A percentile compares a stretch with the other conserved stretches of the same genome.
Conservation (phyloP, 2,329 filamentous ascomycete genomes). For the Stagonosporopsis tanaceti region DNA sequence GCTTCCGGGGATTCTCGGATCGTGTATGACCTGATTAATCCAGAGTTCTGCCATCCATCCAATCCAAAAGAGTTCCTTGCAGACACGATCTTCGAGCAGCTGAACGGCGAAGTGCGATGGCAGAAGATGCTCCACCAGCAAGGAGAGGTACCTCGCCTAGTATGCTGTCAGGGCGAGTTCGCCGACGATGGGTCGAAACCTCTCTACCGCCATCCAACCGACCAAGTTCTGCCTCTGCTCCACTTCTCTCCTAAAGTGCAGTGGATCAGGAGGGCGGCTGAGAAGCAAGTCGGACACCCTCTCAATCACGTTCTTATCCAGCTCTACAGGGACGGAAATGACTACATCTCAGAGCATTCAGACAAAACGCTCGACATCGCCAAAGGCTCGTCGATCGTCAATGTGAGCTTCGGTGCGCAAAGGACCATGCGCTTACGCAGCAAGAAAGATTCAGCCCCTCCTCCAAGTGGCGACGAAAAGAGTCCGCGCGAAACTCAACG, state of each 20-base stretch:
- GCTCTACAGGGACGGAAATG: conserved; percentile 84
- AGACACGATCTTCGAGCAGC: conserved; percentile 70
- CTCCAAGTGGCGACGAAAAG: conserved; percentile 40
- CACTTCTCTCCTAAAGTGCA: conserved; percentile 78
- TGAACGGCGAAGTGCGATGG: conserved; percentile 82
- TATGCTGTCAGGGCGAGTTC: conserved; percentile 84
- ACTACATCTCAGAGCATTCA: conserved; percentile 95
- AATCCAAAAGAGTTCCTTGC: conserved; percentile 54
- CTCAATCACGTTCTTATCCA: conserved; percentile 95
- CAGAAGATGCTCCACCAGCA: conserved; percentile 92
- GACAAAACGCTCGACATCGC: conserved; percentile 96
- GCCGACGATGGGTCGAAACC: conserved; percentile 76
- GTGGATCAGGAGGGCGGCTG: conserved; percentile 71
- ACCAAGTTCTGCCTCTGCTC: conserved; percentile 80
- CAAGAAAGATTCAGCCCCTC: conserved; percentile 63
- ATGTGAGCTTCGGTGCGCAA: conserved; percentile 91
- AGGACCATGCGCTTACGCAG: conserved; percentile 89
- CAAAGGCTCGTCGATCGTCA: conserved; percentile 82
- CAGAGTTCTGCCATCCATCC: conserved; percentile 32
- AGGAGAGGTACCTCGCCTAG: conserved; percentile 87
- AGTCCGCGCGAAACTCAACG: conserved; percentile 66
- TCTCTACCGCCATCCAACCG: conserved; percentile 92
- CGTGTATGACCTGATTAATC: conserved; percentile 72
- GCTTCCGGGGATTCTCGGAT: conserved; percentile 85
- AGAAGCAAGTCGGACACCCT: conserved; percentile 76